These are phyloP conservation scores for Lentinula novae-zelandiae DNA, from an alignment of 1,284 basidiomycete species.

Conservation along the genomic window DNA sequence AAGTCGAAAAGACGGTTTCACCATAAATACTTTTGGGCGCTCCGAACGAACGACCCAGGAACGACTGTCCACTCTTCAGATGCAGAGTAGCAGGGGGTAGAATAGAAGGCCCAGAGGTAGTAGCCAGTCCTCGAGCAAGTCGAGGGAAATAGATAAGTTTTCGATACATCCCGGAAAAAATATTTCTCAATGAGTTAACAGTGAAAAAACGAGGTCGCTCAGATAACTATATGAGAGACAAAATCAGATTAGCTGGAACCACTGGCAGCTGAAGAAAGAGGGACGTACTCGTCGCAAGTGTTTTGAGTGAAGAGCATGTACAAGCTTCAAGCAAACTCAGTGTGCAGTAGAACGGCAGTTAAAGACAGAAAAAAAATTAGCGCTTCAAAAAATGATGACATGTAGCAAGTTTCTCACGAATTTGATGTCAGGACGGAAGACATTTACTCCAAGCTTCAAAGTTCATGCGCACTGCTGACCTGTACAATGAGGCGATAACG, in stretches of 20 bases:
- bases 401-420: too few species aligned
- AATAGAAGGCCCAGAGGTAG: slow-evolving; percentile 38
- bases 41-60: slow-evolving; percentile 88
- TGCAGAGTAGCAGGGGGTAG: slow-evolving; percentile 80
- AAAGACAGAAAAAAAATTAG: not conserved
- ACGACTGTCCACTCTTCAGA: slow-evolving; percentile 92
- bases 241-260: slow-evolving; percentile 12
- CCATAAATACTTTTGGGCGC: slow-evolving; percentile 87
- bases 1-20: slow-evolving; percentile 98
- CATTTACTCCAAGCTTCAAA: too few species aligned
- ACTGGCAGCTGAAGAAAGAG: slow-evolving; percentile 1
- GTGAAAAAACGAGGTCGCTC: slow-evolving; percentile 82
- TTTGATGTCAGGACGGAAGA: too few species aligned
- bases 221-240: slow-evolving; percentile 56
- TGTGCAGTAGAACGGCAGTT: not conserved
- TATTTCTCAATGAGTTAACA: slow-evolving; percentile 53
- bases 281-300: slow-evolving; percentile 78
- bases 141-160: slow-evolving; percentile 46
- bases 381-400: too few species aligned
- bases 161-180: slow-evolving; percentile 45
- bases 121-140: slow-evolving; percentile 60
- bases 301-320: slow-evolving; percentile 81
- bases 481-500: too few species aligned
- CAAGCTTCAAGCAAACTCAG: slow-evolving; percentile 20
- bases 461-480: too few species aligned